phyloP scores from a whole-genome alignment of 1,139 yeast genomes.

The Saccharomyces pastorianus region DNA sequence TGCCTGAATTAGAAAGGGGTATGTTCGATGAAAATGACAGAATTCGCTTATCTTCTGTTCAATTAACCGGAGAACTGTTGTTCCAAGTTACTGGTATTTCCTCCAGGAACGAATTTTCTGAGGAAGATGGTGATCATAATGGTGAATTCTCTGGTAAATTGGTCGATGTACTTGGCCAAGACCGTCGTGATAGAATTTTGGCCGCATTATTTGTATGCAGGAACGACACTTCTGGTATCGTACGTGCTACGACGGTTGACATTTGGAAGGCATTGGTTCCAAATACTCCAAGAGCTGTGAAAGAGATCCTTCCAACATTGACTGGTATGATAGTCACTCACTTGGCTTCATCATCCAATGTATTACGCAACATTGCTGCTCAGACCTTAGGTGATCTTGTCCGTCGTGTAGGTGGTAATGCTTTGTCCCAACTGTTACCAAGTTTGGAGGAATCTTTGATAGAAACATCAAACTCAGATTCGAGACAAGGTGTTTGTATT shows the following conservation, averaged over 20 bases:
- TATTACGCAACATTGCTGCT: slow-evolving; percentile 83
- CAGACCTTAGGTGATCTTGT: slow-evolving; percentile 92
- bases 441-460: slow-evolving; percentile 64
- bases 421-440: slow-evolving; percentile 77
- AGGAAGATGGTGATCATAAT: slow-evolving; percentile 50
- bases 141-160: slow-evolving; percentile 61
- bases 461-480: slow-evolving; percentile 57
- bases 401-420: slow-evolving; percentile 87
- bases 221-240: slow-evolving; percentile 81
- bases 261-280: slow-evolving; percentile 97
- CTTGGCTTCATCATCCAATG: slow-evolving; percentile 71
- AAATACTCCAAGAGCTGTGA: slow-evolving; percentile 92
- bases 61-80: slow-evolving; percentile 90
- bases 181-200: slow-evolving; percentile 79
- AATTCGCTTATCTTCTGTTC: slow-evolving; percentile 88
- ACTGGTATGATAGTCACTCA: slow-evolving; percentile 73
- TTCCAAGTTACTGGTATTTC: slow-evolving; percentile 92
- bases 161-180: slow-evolving; percentile 73
- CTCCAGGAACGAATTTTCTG: slow-evolving; percentile 50
- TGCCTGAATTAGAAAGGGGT: slow-evolving; percentile 91
- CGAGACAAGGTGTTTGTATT: slow-evolving; percentile 93
- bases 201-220: slow-evolving; percentile 86
- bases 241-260: slow-evolving; percentile 85
- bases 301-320: slow-evolving; percentile 81
- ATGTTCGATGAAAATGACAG: slow-evolving; percentile 76